Evolutionary conservation across 768 basidiomycete species (phyloP), one percentile per base, ranked within the genome.

Genomic region (Myochromella boudieri): DNA sequence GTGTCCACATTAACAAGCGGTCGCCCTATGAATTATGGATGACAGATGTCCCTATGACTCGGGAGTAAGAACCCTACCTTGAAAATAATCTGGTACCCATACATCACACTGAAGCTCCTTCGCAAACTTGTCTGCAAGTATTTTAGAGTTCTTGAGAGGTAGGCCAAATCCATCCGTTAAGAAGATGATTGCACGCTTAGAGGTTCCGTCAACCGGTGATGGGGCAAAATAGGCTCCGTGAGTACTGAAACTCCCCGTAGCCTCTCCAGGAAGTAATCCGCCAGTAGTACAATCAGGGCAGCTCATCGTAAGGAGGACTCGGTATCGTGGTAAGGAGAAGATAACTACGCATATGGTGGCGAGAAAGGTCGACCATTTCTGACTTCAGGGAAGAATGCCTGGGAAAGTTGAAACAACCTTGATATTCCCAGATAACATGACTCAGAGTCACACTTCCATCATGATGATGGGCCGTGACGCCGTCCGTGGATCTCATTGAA

Each of bases 71-170:
- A 37, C 12, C 32, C 11, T 42, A 78, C 82, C 84, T 46, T 68
- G 56, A 55, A 85, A 86, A 33, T 81, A 59, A 60, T 85, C 84
- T 10, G 83, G 83, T 28, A 82, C 68, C 76, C 79, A 84, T 11
- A 84, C 81, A 52, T 85, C 82, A 46, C 81, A 79, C 11, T 67
- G 59, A n/a, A 84, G 54, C 15, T 62, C 55, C 44, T 71, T 65
- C 6, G 81, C 70, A 21, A 82, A 58, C 18, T 67, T 61, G 61
- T 85, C 82, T 0, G 82, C 81, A 3, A 84, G 65, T 44, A 86
- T 68, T 56, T 79, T 83, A 46, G 61, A 69, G 54, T 85, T 84
- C 22, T 68, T 63, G 24, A 83, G 57, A 3, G 70, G 65, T 8
- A 84, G 62, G 3, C 82, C 84, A 49, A 82, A 86, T 10, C 68